Conservation (phyloP, 352 stramenopile species). For the Globisporangium spinosum region DNA sequence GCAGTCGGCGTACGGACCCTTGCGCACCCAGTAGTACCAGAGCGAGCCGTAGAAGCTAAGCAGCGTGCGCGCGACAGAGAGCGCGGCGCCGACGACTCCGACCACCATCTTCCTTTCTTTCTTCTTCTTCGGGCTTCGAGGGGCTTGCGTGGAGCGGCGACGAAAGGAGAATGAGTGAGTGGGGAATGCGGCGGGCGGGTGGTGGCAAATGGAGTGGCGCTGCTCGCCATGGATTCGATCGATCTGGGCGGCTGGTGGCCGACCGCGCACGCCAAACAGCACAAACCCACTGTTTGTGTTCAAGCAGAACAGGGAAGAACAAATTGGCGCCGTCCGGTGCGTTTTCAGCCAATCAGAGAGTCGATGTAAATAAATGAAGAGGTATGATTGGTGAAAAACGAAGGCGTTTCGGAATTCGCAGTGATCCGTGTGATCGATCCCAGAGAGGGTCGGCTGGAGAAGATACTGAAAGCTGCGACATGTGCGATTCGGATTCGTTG, state of each 20-base stretch:
- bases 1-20: conserved; percentile 67
- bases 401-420: background rate
- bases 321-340: background rate
- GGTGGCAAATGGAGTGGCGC: background rate
- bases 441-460: background rate
- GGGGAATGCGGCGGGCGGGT: background rate
- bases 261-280: background rate
- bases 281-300: background rate
- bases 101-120: conserved; percentile 25
- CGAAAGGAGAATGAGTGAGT: conserved; percentile 10
- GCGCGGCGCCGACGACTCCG: conserved; percentile 26
- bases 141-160: conserved; percentile 9
- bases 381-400: background rate
- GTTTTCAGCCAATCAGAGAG: background rate
- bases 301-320: conserved; percentile 7
- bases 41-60: conserved; percentile 78
- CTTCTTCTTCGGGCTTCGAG: background rate
- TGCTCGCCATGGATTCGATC: conserved; percentile 1
- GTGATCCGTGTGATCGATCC: background rate
- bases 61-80: conserved; percentile 36
- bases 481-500: background rate
- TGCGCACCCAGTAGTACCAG: conserved; percentile 74
- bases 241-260: conserved; percentile 4
- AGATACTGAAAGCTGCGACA: conserved; percentile 1
- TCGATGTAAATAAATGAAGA: background rate